These are phyloP conservation scores for Candida tropicalis DNA, from an alignment of 1,139 yeast genomes.

Conservation along the genomic window DNA sequence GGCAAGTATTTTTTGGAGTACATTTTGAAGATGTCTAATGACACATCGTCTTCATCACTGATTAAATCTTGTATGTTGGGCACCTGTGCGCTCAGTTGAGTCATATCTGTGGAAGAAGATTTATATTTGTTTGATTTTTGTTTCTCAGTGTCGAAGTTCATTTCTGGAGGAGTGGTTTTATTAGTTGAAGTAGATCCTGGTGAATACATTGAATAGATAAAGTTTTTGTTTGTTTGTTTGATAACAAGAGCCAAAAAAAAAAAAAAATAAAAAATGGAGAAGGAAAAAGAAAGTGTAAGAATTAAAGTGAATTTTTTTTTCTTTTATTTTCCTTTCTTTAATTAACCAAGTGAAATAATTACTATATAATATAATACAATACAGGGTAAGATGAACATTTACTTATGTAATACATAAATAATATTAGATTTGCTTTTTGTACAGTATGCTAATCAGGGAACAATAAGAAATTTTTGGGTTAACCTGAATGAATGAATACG, in stretches of 20 bases:
- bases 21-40: conserved; percentile 31
- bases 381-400: too few species aligned
- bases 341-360: too few species aligned
- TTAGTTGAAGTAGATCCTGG: conserved; percentile 7
- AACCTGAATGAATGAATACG: too few species aligned
- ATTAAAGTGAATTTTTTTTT: neutral
- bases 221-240: too few species aligned
- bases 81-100: conserved; percentile 6
- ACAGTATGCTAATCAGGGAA: too few species aligned
- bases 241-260: neutral
- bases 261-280: neutral
- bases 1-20: conserved; percentile 48
- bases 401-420: too few species aligned
- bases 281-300: neutral
- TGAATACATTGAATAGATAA: conserved; percentile 2
- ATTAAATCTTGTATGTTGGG: conserved; percentile 14
- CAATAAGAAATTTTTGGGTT: too few species aligned
- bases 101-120: neutral
- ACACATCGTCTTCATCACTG: conserved; percentile 16
- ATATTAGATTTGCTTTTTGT: too few species aligned
- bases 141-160: neutral
- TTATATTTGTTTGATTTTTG: neutral
- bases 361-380: too few species aligned
- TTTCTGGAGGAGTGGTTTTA: conserved; percentile 8
- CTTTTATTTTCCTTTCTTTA: neutral